Percentiles rank a stretch among this genome's conserved stretches.
These are phyloP conservation scores for Microbotryomycetes sp. DNA, from an alignment of 1,284 basidiomycete species.

Conservation along the genomic window DNA sequence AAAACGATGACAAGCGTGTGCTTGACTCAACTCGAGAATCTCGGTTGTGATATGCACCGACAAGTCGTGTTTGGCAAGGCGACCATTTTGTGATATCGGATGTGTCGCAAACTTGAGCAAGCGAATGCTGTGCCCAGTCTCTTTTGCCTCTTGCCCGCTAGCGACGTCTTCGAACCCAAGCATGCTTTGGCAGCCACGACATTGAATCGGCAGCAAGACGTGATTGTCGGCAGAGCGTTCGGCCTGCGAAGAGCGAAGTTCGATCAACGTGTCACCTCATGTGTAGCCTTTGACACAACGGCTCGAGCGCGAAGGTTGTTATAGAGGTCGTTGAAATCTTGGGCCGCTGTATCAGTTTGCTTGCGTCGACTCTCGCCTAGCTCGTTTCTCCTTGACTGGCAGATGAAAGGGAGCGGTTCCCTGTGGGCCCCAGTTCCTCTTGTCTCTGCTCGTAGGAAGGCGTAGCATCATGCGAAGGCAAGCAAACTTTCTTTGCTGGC, in stretches of 20 bases:
- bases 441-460: too few species aligned
- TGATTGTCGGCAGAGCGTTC: slow-evolving; percentile 8
- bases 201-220: slow-evolving; percentile 5
- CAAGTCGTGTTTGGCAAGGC: slow-evolving; percentile 8
- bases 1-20: slow-evolving; percentile 83
- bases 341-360: slow-evolving; percentile 38
- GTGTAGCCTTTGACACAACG: slow-evolving; percentile 73
- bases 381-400: neutral
- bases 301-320: slow-evolving; percentile 75
- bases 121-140: slow-evolving; percentile 13
- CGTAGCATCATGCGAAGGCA: slow-evolving; percentile 14
- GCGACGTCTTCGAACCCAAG: neutral
- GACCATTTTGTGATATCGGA: slow-evolving; percentile 1
- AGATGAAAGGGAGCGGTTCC: slow-evolving; percentile 13
- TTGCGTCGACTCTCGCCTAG: slow-evolving; percentile 24
- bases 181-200: neutral
- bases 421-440: slow-evolving; percentile 40
- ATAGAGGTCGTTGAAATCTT: slow-evolving; percentile 35
- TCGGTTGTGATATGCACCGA: slow-evolving; percentile 50
- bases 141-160: neutral
- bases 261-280: slow-evolving; percentile 57
- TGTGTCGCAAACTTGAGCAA: slow-evolving; percentile 33
- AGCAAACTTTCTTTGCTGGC: slow-evolving; percentile 73
- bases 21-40: slow-evolving; percentile 76
- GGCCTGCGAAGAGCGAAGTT: neutral